Conservation (phyloP, 1,284 basidiomycete species). For the Irpex lacteus region DNA sequence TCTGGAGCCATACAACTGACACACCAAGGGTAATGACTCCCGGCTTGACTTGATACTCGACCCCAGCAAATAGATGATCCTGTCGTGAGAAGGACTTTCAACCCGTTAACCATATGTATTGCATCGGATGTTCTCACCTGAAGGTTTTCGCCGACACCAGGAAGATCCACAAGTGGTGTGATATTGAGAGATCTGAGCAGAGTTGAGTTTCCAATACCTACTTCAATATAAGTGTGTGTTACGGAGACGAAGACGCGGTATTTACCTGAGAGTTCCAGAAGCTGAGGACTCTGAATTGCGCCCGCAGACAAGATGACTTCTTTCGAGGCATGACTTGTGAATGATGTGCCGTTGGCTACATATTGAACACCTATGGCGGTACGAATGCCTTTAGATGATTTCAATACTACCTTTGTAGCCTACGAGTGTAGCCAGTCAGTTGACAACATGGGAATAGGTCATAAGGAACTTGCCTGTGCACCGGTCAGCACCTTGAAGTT, state of each 20-base stretch:
- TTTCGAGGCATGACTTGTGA: slow-evolving; percentile 6
- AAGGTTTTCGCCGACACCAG: slow-evolving; percentile 9
- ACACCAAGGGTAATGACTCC: slow-evolving; percentile 11
- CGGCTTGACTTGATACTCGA: slow-evolving; percentile 14
- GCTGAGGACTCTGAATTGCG: slow-evolving; percentile 23
- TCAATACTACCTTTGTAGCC: background rate
- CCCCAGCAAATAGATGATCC: slow-evolving; percentile 6
- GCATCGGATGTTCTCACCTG: background rate
- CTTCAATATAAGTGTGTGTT: background rate
- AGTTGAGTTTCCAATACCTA: slow-evolving; percentile 17
- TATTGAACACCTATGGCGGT: slow-evolving; percentile 15
- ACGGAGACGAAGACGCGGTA: background rate
- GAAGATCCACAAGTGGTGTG: slow-evolving; percentile 2
- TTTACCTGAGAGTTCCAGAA: slow-evolving; percentile 25
- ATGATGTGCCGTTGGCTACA: background rate
- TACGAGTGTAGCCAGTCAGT: background rate
- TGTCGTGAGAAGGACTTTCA: background rate
- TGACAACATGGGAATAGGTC: background rate
- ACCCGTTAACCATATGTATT: background rate
- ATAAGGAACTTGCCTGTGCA: slow-evolving; percentile 11
- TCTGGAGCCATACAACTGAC: background rate
- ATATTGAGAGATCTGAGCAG: slow-evolving; percentile 14
- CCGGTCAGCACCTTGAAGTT: slow-evolving; percentile 13
- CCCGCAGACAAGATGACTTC: slow-evolving; percentile 21
- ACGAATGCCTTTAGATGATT: background rate